phyloP scores from a whole-genome alignment of 2,329 filamentous ascomycete genomes.

The Cercospora sp. region DNA sequence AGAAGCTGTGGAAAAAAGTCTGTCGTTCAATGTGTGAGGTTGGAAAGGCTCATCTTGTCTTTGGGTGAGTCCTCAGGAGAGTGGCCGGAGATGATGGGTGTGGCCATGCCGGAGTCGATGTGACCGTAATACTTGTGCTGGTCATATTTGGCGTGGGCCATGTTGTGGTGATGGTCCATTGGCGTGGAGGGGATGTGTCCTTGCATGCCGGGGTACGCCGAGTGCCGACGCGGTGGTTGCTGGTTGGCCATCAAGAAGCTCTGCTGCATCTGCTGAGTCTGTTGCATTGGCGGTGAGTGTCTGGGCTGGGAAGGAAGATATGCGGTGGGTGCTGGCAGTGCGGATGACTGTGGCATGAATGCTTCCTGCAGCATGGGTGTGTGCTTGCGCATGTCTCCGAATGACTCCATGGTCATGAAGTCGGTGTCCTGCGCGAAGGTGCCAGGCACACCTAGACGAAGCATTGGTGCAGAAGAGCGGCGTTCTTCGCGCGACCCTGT shows the following conservation, averaged over 20 bases:
- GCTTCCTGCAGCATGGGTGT: conserved; percentile 39
- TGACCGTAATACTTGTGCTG: conserved; percentile 21
- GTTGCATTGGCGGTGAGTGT: conserved; percentile 28
- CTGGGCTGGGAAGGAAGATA: conserved; percentile 32
- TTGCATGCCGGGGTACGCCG: conserved; percentile 24
- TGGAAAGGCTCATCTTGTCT: conserved; percentile 43
- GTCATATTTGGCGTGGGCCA: conserved; percentile 25
- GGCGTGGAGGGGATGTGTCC: conserved; percentile 25
- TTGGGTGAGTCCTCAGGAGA: conserved; percentile 39
- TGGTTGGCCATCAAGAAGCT: conserved; percentile 8
- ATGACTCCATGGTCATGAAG: conserved; percentile 37
- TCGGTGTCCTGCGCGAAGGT: conserved; percentile 37
- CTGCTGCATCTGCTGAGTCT: conserved; percentile 33
- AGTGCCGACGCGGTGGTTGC: conserved; percentile 26
- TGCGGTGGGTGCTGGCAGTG: conserved; percentile 29
- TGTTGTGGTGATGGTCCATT: conserved; percentile 14
- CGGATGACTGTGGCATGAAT: conserved; percentile 36
- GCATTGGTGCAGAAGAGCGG: conserved; percentile 36
- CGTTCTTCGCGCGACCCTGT: conserved; percentile 34
- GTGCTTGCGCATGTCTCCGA: conserved; percentile 32
- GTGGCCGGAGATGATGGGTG: conserved; percentile 30
- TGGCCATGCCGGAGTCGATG: conserved; percentile 35
- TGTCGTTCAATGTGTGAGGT: conserved; percentile 36
- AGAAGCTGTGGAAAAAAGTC: conserved; percentile 14
- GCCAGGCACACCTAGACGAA: conserved; percentile 41